phyloP scores from a whole-genome alignment of 345 rosid genomes.

The Eucalyptus grandis region DNA sequence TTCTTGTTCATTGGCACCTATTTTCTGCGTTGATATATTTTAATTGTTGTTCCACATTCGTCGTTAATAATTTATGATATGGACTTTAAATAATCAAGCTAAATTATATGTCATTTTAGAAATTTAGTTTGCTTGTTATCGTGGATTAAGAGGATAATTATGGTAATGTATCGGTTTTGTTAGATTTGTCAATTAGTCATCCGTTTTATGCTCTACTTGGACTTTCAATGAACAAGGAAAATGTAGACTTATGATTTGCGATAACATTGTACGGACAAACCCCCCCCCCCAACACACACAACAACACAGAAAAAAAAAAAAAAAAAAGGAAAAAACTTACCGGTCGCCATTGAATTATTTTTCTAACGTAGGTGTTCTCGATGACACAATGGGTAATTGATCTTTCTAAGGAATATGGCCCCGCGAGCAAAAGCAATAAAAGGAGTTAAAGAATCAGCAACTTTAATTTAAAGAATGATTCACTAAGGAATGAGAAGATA shows the following conservation, averaged over 20 bases:
- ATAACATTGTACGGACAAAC: background rate
- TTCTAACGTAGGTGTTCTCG: background rate
- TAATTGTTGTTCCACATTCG: background rate
- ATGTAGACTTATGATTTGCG: background rate
- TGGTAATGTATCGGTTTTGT: too few relatives aligned
- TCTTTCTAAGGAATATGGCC: background rate
- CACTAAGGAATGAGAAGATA: background rate
- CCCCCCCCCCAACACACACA: too few relatives aligned
- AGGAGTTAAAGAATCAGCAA: background rate
- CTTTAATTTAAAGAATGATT: background rate
- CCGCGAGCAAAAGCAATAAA: background rate
- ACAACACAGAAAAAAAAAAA: accelerated
- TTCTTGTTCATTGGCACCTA: background rate
- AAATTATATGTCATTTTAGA: background rate
- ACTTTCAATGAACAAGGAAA: too few relatives aligned
- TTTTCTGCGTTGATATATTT: background rate
- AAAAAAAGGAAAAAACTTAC: background rate
- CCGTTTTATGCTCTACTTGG: too few relatives aligned
- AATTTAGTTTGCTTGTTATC: too few relatives aligned
- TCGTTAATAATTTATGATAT: background rate
- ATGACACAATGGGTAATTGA: background rate
- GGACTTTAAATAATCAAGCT: background rate
- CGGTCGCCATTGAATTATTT: background rate
- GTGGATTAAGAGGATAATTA: too few relatives aligned
- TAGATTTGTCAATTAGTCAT: too few relatives aligned